Evolutionary conservation across 2,329 filamentous ascomycete genomes (phyloP).

Genomic region (Alternaria brassicicola): DNA sequence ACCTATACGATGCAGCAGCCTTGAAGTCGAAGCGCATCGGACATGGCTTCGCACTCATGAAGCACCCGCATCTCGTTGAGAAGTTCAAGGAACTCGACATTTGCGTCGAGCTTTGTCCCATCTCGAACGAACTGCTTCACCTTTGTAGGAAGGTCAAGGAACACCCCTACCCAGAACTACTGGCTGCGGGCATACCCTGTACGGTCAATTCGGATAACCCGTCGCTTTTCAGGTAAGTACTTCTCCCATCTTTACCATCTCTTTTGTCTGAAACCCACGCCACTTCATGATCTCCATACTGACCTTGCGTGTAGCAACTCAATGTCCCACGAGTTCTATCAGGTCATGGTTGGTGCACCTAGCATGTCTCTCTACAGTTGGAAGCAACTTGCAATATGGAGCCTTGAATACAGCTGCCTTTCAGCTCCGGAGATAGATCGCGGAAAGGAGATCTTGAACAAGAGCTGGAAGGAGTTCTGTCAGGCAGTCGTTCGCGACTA

Average conservation of each 20-base stretch:
- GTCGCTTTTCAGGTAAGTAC: slow-evolving; percentile 68
- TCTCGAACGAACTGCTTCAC: slow-evolving; percentile 77
- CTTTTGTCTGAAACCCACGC: too few species aligned
- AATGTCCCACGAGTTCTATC: slow-evolving; percentile 78
- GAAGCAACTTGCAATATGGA: slow-evolving; percentile 65
- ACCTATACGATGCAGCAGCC: slow-evolving; percentile 71
- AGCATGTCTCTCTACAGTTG: slow-evolving; percentile 72
- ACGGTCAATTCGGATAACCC: slow-evolving; percentile 78
- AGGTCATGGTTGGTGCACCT: slow-evolving; percentile 71
- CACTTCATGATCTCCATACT: too few species aligned
- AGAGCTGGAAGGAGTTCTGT: slow-evolving; percentile 66
- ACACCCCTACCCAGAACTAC: slow-evolving; percentile 69
- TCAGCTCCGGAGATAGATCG: slow-evolving; percentile 12
- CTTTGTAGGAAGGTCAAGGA: slow-evolving; percentile 69
- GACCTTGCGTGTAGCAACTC: slow-evolving; percentile 71
- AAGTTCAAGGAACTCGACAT: slow-evolving; percentile 61
- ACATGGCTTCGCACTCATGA: slow-evolving; percentile 72
- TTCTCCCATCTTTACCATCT: too few species aligned
- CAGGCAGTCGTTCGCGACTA: slow-evolving; percentile 56
- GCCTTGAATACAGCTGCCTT: slow-evolving; percentile 54
- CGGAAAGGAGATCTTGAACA: slow-evolving; percentile 57
- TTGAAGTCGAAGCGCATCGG: slow-evolving; percentile 73
- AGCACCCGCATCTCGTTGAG: slow-evolving; percentile 68
- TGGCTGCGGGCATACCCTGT: slow-evolving; percentile 76
- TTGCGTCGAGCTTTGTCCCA: slow-evolving; percentile 77